Base-by-base conservation (phyloP, 1,284 basidiomycete genomes). In the Trichosporon coremiiforme region DNA sequence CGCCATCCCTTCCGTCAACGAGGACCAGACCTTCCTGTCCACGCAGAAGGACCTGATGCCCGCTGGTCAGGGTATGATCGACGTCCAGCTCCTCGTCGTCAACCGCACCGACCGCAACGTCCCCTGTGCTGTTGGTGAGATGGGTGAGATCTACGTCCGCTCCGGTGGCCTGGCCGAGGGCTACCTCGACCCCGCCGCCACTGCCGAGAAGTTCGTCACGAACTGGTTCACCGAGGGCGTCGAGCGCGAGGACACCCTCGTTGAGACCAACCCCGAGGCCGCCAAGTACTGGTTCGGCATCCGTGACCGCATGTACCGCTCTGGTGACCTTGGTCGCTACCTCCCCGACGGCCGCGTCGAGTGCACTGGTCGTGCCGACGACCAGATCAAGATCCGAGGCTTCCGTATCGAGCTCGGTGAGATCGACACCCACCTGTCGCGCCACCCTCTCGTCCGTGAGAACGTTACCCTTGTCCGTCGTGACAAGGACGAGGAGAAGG, bases 401-500 rank as follows among this genome's bases (percentile, higher is more conserved):
- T 99, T 99, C 90, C 88, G 97, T 41, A 99, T 99, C 80, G 97
- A 99, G 84, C 88, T 99, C 6, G 96, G 96, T 20, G 97, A 99
- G 85, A 98, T 99, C 75, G 97, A 99, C 82, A 98, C 94, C 0
- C 91, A 98, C 84, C 89, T 99, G 50, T 94, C 92, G 76, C 90
- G 95, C 78, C 96, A 99, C 82, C 92, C 94, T 6, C 88, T 94
- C 22, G 90, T 99, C 2, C 87, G 96, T 12, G 97, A 98, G 85
- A 99, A 99, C 79, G 95, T 99, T 66, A 99, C 97, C 1, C 87
- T 99, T 64, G 95, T 99, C 31, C 87, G 97, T 78, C 87, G 97
- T 81, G 96, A 99, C 86, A 99, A 99, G 86, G 94, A 99, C 84
- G 97, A 99, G 84, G 97, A 99, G 85, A 99, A 99, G 87, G 95